Evolutionary conservation across 2,329 filamentous ascomycete genomes (phyloP).

Genomic region (Xylariaceae sp.): DNA sequence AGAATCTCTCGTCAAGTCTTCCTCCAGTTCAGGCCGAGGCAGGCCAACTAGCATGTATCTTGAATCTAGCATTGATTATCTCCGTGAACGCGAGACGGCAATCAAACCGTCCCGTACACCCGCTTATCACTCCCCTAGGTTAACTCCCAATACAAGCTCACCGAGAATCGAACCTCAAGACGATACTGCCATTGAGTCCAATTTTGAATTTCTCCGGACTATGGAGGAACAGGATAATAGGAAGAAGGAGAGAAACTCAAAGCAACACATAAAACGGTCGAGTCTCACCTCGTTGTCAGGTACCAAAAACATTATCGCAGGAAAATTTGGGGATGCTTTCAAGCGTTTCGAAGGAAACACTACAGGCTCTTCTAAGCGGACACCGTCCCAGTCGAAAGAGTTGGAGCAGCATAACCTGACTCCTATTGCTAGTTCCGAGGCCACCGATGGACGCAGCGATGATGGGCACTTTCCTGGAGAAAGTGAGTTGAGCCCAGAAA

Average conservation of each 20-base stretch:
- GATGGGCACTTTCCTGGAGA: slow-evolving; percentile 60
- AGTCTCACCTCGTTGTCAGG: slow-evolving; percentile 68
- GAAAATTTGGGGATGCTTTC: slow-evolving; percentile 90
- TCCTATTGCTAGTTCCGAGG: slow-evolving; percentile 71
- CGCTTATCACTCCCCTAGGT: slow-evolving; percentile 31
- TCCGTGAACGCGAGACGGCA: slow-evolving; percentile 67
- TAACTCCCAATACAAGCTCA: slow-evolving; percentile 37
- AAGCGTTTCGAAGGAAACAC: slow-evolving; percentile 71
- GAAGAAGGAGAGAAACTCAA: slow-evolving; percentile 48
- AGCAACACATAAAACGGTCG: slow-evolving; percentile 60
- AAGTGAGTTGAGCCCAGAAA: slow-evolving; percentile 72
- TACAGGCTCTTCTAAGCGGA: slow-evolving; percentile 33
- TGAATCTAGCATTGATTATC: slow-evolving; percentile 74
- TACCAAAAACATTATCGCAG: slow-evolving; percentile 76
- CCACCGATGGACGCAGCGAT: slow-evolving; percentile 62
- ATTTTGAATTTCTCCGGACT: slow-evolving; percentile 75
- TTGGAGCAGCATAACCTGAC: slow-evolving; percentile 50
- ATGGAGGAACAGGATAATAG: slow-evolving; percentile 62
- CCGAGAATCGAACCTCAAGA: slow-evolving; percentile 44
- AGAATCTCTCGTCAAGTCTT: slow-evolving; percentile 57
- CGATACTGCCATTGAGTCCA: slow-evolving; percentile 66
- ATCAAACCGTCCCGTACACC: slow-evolving; percentile 37
- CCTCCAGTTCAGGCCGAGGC: slow-evolving; percentile 46
- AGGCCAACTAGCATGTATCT: slow-evolving; percentile 79
- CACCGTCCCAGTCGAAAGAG: slow-evolving; percentile 46